Conservation (phyloP, 2,329 filamentous ascomycete species). For the Colletotrichum tofieldiae region DNA sequence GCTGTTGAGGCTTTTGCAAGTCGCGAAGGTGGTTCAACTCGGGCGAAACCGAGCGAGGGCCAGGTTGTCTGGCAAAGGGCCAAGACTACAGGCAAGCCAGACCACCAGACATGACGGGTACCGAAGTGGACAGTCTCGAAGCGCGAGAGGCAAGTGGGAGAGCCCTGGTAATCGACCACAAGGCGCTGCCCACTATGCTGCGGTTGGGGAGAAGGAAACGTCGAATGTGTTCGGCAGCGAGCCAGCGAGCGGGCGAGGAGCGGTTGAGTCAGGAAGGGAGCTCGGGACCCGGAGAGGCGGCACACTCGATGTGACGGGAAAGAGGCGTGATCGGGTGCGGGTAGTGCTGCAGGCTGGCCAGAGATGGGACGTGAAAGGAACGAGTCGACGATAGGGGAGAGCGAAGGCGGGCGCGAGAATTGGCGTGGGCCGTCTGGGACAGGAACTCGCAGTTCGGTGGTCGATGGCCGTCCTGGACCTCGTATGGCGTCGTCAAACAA, state of each 20-base stretch:
- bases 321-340: conserved; percentile 11
- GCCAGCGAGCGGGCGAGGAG: conserved; percentile 7
- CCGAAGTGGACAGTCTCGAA: conserved; percentile 23
- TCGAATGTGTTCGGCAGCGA: conserved; percentile 22
- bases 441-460: conserved; percentile 27
- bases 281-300: background rate
- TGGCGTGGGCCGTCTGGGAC: conserved; percentile 14
- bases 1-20: conserved; percentile 20
- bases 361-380: conserved; percentile 11
- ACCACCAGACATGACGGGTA: conserved; percentile 62
- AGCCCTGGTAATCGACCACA: conserved; percentile 20
- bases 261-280: background rate
- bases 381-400: conserved; percentile 23
- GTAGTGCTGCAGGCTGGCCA: conserved; percentile 9
- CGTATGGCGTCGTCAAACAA: conserved; percentile 32
- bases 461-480: conserved; percentile 30
- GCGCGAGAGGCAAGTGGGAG: conserved; percentile 24
- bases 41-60: conserved; percentile 25
- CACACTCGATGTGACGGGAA: conserved; percentile 11
- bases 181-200: conserved; percentile 14
- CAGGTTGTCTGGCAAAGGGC: conserved; percentile 61
- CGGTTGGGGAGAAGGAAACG: background rate
- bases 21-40: conserved; percentile 33
- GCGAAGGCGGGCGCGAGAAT: conserved; percentile 18
- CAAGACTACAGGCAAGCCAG: conserved; percentile 63